These are phyloP conservation scores for Pezicula radicicola DNA, from an alignment of 2,329 filamentous ascomycete genomes.

Conservation along the genomic window DNA sequence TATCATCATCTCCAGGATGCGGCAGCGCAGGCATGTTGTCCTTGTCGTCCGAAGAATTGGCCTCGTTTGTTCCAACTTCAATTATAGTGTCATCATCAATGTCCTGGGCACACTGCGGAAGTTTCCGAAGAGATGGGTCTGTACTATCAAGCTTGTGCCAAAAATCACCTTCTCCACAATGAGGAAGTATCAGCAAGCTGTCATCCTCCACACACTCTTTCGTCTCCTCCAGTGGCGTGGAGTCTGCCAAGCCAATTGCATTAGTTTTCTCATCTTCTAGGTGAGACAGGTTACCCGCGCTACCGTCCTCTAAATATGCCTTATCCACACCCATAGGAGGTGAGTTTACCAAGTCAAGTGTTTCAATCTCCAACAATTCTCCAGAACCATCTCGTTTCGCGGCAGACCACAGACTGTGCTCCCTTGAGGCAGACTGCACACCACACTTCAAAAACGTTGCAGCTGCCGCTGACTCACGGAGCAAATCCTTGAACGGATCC, in stretches of 20 bases:
- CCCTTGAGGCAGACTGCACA: constrained; percentile 7
- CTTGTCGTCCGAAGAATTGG: neutral
- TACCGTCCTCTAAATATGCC: neutral
- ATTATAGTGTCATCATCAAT: too few species aligned
- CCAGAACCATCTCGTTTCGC: constrained; percentile 66
- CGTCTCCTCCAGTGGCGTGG: too few species aligned
- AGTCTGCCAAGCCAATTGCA: too few species aligned
- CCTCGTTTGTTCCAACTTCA: too few species aligned
- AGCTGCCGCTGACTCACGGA: constrained; percentile 22
- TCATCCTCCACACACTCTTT: too few species aligned
- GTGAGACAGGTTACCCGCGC: neutral
- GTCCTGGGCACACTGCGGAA: too few species aligned
- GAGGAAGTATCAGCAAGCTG: too few species aligned
- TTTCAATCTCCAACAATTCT: constrained; percentile 51
- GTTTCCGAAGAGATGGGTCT: too few species aligned
- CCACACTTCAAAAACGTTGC: constrained; percentile 2
- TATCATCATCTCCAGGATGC: constrained; percentile 5
- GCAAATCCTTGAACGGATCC: constrained; percentile 32
- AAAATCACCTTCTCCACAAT: too few species aligned
- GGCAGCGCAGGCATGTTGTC: neutral
- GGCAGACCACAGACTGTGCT: constrained; percentile 62
- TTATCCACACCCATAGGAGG: constrained; percentile 13
- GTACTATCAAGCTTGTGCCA: too few species aligned
- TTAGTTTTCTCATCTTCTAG: too few species aligned
- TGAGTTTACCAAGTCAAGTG: constrained; percentile 53